These are phyloP conservation scores for Cutaneotrichosporon curvatum DNA, from an alignment of 1,284 basidiomycete genomes.

Conservation along the genomic window DNA sequence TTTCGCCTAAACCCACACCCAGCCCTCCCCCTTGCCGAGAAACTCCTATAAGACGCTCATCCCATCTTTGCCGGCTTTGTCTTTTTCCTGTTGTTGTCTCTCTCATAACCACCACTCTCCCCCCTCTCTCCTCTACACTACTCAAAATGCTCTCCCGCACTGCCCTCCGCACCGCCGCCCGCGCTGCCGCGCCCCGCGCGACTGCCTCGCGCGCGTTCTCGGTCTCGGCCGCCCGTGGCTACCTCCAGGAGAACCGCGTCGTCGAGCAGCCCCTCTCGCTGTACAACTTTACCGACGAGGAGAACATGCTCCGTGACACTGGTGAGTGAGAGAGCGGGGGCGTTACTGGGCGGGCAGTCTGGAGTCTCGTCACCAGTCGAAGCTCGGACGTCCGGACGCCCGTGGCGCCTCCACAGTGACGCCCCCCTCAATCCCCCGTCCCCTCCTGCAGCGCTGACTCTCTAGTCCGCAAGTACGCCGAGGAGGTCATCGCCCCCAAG, in stretches of 20 bases:
- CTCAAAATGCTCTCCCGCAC: slow-evolving; percentile 16
- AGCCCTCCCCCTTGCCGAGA: no score
- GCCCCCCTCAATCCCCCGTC: no score
- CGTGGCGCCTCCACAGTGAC: no score
- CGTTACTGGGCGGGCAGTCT: background rate
- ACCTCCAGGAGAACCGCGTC: slow-evolving; percentile 37
- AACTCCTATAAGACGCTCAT: no score
- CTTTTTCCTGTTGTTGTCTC: no score
- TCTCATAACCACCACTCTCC: background rate
- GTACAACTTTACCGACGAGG: slow-evolving; percentile 80
- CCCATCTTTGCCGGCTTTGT: no score
- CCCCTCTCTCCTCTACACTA: slow-evolving; percentile 1
- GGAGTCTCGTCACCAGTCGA: no score
- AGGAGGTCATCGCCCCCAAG: slow-evolving; percentile 80
- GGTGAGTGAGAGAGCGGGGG: slow-evolving; percentile 50
- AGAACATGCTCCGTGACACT: slow-evolving; percentile 79
- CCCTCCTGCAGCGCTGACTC: no score
- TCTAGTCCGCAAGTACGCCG: slow-evolving; percentile 83
- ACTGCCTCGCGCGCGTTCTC: slow-evolving; percentile 13
- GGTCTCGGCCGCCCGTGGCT: slow-evolving; percentile 22
- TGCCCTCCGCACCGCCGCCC: slow-evolving; percentile 10
- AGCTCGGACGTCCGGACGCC: no score
- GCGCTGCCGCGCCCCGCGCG: slow-evolving; percentile 13
- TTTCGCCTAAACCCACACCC: no score
- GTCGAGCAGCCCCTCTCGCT: slow-evolving; percentile 48